Base-by-base conservation (phyloP, 2,329 filamentous ascomycete species). In the Penicillium frequentans region DNA sequence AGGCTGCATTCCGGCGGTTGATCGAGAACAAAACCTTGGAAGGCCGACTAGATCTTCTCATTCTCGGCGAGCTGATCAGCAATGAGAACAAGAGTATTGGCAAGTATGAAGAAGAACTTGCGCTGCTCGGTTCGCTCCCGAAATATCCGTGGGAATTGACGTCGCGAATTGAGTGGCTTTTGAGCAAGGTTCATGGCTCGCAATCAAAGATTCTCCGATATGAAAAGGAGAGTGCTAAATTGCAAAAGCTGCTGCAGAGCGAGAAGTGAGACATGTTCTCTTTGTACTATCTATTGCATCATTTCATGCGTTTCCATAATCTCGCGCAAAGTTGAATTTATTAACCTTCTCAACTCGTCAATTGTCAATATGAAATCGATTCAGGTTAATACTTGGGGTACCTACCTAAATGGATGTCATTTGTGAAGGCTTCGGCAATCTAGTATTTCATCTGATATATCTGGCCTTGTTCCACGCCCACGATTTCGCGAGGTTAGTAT, bases 61-160 rank as follows among this genome's bases (percentile, higher is more conserved):
- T 92, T 19, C 68, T 96, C 23, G 81, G 79, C 0, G 87, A 93
- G 70, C 77, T 90, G 55, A 85, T 86, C 24, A 87, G 87, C 67
- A 82, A 85, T 3, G 91, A 96, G 77, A 87, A 82, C 50, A 85
- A 86, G 72, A 87, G 76, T 10, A 91, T 97, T 58, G 86, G 88
- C 42, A 91, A 91, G 74, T 88, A 85, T 45, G 93, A 97, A 78
- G 80, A 81, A 26, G 93, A 98, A 75, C 78, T 98, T 56, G 81
- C 78, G 56, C 69, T 90, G 54, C 75, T 97, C n/a, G 90, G 84
- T 0, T 81, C 81, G 21, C 71, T 96, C 65, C 89, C 88, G 7
- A 87, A 82, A 50, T 86, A 90, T 72, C 90, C 91, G 1, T 75
- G 78, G 21, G 88, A 95, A 79, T 79, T 90, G 27, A 79, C 77